Conservation (phyloP, 345 rosid species). For the Gossypioides kirkii region DNA sequence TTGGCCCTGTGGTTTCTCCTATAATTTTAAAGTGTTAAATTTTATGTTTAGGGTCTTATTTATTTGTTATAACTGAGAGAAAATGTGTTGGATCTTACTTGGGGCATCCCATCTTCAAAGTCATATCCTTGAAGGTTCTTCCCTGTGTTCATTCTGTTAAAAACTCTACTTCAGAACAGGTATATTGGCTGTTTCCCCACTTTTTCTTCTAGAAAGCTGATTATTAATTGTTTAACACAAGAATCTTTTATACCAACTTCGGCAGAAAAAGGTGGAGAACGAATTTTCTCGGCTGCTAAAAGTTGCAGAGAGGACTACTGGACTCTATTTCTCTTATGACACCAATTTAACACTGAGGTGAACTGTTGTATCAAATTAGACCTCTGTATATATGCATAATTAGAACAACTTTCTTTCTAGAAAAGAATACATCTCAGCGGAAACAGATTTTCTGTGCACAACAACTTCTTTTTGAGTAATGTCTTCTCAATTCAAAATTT, state of each 20-base stretch:
- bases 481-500: background rate
- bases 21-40: background rate
- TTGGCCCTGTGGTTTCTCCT: background rate
- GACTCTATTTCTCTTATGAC: conserved; percentile 86
- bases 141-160: conserved; percentile 82
- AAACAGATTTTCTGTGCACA: background rate
- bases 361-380: background rate
- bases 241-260: conserved; percentile 9
- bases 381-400: background rate
- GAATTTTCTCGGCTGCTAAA: conserved; percentile 66
- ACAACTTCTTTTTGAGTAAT: background rate
- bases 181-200: conserved; percentile 18
- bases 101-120: conserved; percentile 81
- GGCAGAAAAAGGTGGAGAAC: conserved; percentile 79
- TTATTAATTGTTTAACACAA: conserved; percentile 2
- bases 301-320: conserved; percentile 66
- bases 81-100: conserved; percentile 74
- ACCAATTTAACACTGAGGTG: conserved; percentile 86
- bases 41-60: conserved; percentile 60
- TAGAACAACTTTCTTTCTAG: background rate
- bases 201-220: background rate
- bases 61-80: conserved; percentile 66
- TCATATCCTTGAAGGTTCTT: conserved; percentile 67
- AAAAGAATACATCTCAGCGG: background rate
- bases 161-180: conserved; percentile 74